phyloP scores from a whole-genome alignment of 2,329 filamentous ascomycete genomes.

The Fusarium pseudonygamai region DNA sequence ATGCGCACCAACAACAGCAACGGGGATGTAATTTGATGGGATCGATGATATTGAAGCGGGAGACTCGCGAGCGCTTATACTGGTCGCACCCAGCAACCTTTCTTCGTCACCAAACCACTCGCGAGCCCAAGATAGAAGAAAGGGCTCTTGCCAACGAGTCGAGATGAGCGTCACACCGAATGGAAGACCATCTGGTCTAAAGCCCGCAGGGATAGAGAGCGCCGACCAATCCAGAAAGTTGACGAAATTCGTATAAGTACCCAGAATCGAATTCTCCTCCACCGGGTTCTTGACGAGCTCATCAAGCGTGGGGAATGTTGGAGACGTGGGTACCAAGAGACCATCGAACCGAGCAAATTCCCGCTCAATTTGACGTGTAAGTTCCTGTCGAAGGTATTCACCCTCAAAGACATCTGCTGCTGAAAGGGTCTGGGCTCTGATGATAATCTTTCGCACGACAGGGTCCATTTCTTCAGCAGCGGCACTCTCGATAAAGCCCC shows the following conservation, averaged over 20 bases:
- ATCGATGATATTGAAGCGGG: background rate
- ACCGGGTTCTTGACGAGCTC: slow-evolving; percentile 63
- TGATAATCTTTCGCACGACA: slow-evolving; percentile 49
- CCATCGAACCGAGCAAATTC: slow-evolving; percentile 56
- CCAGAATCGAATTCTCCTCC: slow-evolving; percentile 61
- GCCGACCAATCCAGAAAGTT: slow-evolving; percentile 69
- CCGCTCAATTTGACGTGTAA: slow-evolving; percentile 53
- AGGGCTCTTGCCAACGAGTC: slow-evolving; percentile 48
- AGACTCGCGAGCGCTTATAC: slow-evolving; percentile 13
- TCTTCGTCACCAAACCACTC: slow-evolving; percentile 40
- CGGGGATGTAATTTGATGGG: slow-evolving; percentile 3
- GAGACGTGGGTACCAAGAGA: slow-evolving; percentile 66
- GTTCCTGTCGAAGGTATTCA: slow-evolving; percentile 49
- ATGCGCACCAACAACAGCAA: slow-evolving; percentile 51
- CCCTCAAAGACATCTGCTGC: slow-evolving; percentile 58
- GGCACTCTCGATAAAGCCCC: slow-evolving; percentile 53
- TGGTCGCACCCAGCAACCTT: slow-evolving; percentile 44
- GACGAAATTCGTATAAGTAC: slow-evolving; percentile 68
- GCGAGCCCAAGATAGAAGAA: slow-evolving; percentile 43
- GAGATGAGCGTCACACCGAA: slow-evolving; percentile 53
- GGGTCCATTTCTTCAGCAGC: slow-evolving; percentile 47
- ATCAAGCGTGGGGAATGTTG: slow-evolving; percentile 60
- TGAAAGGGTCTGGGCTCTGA: slow-evolving; percentile 51
- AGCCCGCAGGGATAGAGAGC: slow-evolving; percentile 62
- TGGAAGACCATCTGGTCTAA: slow-evolving; percentile 48